Evolutionary conservation across 2,329 filamentous ascomycete species (phyloP).

Genomic region (Colletotrichum graminicola): DNA sequence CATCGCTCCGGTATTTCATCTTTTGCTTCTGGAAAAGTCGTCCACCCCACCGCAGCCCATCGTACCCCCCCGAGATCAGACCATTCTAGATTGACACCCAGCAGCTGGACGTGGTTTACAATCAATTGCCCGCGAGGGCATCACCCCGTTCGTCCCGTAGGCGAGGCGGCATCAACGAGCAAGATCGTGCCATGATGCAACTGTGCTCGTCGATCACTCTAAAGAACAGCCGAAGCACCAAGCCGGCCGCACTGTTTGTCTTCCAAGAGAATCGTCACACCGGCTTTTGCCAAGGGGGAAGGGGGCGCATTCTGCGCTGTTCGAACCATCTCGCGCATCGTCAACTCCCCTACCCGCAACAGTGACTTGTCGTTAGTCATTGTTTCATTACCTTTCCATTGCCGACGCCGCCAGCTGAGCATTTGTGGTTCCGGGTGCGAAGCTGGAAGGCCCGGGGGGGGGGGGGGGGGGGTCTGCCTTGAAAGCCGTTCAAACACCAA

Average conservation of each 20-base stretch:
- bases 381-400: not conserved
- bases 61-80: not conserved
- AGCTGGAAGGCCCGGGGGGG: not conserved
- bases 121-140: not conserved
- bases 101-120: slow-evolving; percentile 7
- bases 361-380: too few relatives aligned
- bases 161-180: slow-evolving; percentile 13
- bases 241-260: slow-evolving; percentile 3
- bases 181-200: slow-evolving; percentile 25
- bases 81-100: slow-evolving; percentile 11
- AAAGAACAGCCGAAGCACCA: slow-evolving; percentile 17
- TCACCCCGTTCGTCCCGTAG: slow-evolving; percentile 25
- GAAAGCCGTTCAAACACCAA: not conserved
- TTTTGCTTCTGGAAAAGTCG: not conserved
- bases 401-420: not conserved
- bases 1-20: not conserved
- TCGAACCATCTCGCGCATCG: not conserved
- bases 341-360: not conserved
- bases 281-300: not conserved
- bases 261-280: slow-evolving; percentile 10
- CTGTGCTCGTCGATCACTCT: slow-evolving; percentile 35
- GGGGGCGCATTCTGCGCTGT: not conserved
- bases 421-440: not conserved
- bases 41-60: not conserved
- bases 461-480: not conserved